Conservation (phyloP, 2,329 filamentous ascomycete genomes). For the Fusarium armeniacum region DNA sequence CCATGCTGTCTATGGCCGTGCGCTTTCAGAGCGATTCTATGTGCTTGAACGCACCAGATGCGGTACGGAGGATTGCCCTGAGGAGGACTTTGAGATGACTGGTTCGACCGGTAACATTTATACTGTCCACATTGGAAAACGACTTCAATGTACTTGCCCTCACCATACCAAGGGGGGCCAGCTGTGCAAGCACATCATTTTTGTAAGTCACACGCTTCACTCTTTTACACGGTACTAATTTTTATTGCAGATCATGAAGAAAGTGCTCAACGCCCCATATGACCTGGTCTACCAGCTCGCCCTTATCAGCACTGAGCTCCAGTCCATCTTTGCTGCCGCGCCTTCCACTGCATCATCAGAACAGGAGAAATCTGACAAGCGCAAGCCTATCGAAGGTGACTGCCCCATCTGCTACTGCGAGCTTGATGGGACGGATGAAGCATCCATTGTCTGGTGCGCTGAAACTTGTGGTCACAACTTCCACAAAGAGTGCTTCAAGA, state of each 20-base stretch:
- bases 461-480: slow-evolving; percentile 69
- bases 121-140: slow-evolving; percentile 65
- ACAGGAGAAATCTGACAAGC: slow-evolving; percentile 52
- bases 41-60: slow-evolving; percentile 59
- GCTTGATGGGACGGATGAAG: slow-evolving; percentile 55
- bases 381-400: slow-evolving; percentile 66
- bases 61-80: slow-evolving; percentile 56
- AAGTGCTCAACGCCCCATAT: slow-evolving; percentile 70
- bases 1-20: slow-evolving; percentile 56
- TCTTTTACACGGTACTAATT: neutral
- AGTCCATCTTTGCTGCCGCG: slow-evolving; percentile 68
- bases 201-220: slow-evolving; percentile 55
- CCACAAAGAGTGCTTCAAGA: slow-evolving; percentile 67
- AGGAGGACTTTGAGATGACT: slow-evolving; percentile 70
- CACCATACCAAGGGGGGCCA: slow-evolving; percentile 65
- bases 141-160: slow-evolving; percentile 69
- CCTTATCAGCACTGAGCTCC: slow-evolving; percentile 70
- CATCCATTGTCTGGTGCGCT: slow-evolving; percentile 64
- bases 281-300: slow-evolving; percentile 73
- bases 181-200: slow-evolving; percentile 76
- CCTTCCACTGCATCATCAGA: slow-evolving; percentile 62
- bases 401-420: slow-evolving; percentile 71
- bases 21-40: slow-evolving; percentile 62
- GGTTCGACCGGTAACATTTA: slow-evolving; percentile 78
- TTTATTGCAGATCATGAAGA: slow-evolving; percentile 64